Base-by-base conservation (phyloP, 2,329 filamentous ascomycete species). In the Diaporthe nobilis region DNA sequence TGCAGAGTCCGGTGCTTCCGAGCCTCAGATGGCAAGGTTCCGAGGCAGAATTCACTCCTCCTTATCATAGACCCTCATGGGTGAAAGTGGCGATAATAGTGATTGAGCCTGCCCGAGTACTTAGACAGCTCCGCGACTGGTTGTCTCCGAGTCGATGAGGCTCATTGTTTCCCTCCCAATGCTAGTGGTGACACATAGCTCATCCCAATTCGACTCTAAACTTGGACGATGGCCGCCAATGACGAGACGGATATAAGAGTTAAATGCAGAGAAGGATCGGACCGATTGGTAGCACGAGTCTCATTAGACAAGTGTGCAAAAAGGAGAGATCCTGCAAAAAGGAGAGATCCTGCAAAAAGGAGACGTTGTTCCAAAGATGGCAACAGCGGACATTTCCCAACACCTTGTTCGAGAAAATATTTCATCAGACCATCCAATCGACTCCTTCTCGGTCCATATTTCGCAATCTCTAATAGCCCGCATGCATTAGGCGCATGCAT, bases 171-270 rank as follows among this genome's bases (percentile, higher is more conserved):
- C 60, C 53, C 49, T 70, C 53, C 44, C 65, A 20, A 60, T 58
- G 72, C 51, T 61, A 60, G 31, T 34, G 47, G 53, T 76, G 49
- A 74, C 65, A 60, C 57, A 58, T 65, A 73, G 71, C 28, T 67
- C 47, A 34, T 71, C 8, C 22, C 51, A 28, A 57, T 51, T 63
- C 39, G 63, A 53, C 49, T 63, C 65, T 61, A 58, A 53, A 28
- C 17, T 34, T 51, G 42, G 25, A 31, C 49, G 34, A 71, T 71
- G 65, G 44, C 63, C 39, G 28, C 17, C 44, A 60, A 74, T 76
- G 47, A 67, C 49, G 71, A 71, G 49, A 51, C 44, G 13, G 39
- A 34, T 60, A 60, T 65, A 65, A 71, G 22, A 71, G 20, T 20
- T 31, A 44, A 55, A 15, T n/a, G 39, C n/a, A 58, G 49, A 44